Evolutionary conservation across 768 basidiomycete genomes (phyloP), one percentile per base, ranked within the genome.

Genomic region (Phaeolepiota aurea): DNA sequence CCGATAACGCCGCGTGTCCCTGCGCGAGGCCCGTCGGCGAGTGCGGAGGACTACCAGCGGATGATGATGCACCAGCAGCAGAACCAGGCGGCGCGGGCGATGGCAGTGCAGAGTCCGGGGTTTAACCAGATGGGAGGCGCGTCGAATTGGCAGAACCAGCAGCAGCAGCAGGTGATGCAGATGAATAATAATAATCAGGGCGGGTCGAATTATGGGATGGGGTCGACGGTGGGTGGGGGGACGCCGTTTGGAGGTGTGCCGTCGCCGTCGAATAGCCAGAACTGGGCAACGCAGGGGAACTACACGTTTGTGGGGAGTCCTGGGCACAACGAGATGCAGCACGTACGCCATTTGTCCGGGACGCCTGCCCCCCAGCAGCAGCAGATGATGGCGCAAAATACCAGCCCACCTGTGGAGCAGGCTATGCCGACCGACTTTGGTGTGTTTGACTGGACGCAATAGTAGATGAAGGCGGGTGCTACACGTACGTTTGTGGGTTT

Each of bases 31-130:
- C 53, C 60, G 32, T 59, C 63, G 31, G 57, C 67, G 47, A 64
- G 67, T 34, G 70, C 69, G 33, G 76, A 79, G 37, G 79, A 71
- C 33, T 77, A 77, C 41, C 74, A 76, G 51, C 61, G 78, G 55
- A 69, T 76, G 66, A 58, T 77, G 54, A 44, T 63, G 51, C 68
- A 71, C 51, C 60, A 61, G 41, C 68, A 68, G 42, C 65, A 64
- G 40, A 46, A 50, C 18, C 66, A 65, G 47, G 61, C 57, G 20
- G 55, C 64, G 49, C 57, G 68, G 37, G 56, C 48, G 41, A 58
- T 66, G 61, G 45, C 56, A 12, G 56, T 56, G 14, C 55, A 55
- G 38, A 63, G 59, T 41, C 64, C 63, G 1, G 60, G 49, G 1
- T 68, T 63, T 55, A 62, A 53, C 33, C 57, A 53, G 48, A 64